A percentile compares a stretch with the other conserved stretches of the same genome.
These are phyloP conservation scores for Kwoniella botswanensis DNA, from an alignment of 768 basidiomycete genomes.

Conservation along the genomic window DNA sequence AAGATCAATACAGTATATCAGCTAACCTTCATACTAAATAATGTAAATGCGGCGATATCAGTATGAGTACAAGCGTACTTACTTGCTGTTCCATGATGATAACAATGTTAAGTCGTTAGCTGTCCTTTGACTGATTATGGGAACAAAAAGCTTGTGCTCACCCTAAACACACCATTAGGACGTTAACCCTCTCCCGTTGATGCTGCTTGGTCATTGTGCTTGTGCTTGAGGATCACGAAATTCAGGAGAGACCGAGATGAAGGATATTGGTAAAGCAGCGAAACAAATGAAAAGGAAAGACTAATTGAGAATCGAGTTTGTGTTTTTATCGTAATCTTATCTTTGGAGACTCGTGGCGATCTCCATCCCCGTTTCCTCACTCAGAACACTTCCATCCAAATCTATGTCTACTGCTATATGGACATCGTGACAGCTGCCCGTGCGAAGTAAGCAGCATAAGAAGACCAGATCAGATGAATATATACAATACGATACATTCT, in stretches of 20 bases:
- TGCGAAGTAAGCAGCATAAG: not conserved
- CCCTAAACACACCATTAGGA: conserved; percentile 58
- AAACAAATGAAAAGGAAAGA: not conserved
- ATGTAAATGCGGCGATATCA: too few species aligned
- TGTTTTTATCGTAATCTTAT: not conserved
- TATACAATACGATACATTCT: not conserved
- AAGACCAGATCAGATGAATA: not conserved
- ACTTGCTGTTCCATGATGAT: conserved; percentile 35
- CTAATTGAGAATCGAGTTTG: not conserved
- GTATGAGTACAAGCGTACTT: conserved; percentile 14
- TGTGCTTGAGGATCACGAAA: not conserved
- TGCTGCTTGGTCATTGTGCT: conserved; percentile 13
- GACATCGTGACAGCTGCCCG: too few species aligned
- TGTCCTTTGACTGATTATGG: not conserved
- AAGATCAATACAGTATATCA: not conserved
- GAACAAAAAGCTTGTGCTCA: conserved; percentile 21
- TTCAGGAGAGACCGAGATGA: not conserved
- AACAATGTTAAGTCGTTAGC: not conserved
- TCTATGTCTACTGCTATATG: too few species aligned
- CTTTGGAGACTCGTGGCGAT: not conserved
- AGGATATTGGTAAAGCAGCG: not conserved
- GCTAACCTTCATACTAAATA: not conserved
- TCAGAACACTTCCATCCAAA: too few species aligned
- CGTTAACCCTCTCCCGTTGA: conserved; percentile 36
- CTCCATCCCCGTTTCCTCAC: too few species aligned